A percentile compares a stretch with the other conserved stretches of the same genome.
Evolutionary conservation across 768 basidiomycete genomes (phyloP).

Genomic region (Russula compacta): DNA sequence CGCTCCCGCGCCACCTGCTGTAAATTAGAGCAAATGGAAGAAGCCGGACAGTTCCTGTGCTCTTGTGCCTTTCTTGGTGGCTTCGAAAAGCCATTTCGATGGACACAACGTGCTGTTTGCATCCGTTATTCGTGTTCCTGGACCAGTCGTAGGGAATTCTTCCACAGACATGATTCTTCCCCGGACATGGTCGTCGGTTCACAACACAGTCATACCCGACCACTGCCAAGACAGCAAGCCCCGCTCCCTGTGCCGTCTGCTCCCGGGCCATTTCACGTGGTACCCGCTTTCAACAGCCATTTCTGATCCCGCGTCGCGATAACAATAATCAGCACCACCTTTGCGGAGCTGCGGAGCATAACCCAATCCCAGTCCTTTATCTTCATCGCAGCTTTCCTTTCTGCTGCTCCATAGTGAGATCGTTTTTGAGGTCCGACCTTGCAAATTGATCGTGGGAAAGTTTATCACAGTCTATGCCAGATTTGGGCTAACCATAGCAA

Average conservation of each 20-base stretch:
- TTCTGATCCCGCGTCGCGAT: neutral
- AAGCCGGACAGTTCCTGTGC: neutral
- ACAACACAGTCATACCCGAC: neutral
- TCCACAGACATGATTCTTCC: neutral
- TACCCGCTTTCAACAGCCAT: too few relatives aligned
- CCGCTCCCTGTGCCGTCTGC: too few relatives aligned
- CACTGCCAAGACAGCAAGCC: neutral
- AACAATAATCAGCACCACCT: too few relatives aligned
- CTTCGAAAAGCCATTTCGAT: neutral
- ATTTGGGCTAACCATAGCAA: neutral
- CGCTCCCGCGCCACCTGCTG: neutral
- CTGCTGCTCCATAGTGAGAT: too few relatives aligned
- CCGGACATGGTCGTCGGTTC: neutral
- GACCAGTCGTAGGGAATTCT: neutral
- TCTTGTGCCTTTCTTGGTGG: constrained; percentile 1
- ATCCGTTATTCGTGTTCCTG: neutral
- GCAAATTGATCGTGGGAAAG: neutral
- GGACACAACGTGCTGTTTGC: neutral
- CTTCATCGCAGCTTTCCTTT: too few relatives aligned
- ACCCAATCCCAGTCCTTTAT: too few relatives aligned
- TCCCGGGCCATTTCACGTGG: too few relatives aligned
- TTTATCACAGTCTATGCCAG: neutral
- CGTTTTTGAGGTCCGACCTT: neutral
- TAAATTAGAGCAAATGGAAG: neutral
- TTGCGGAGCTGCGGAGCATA: too few relatives aligned